Base-by-base conservation (phyloP, 2,329 filamentous ascomycete species). In the Claviceps pusilla region DNA sequence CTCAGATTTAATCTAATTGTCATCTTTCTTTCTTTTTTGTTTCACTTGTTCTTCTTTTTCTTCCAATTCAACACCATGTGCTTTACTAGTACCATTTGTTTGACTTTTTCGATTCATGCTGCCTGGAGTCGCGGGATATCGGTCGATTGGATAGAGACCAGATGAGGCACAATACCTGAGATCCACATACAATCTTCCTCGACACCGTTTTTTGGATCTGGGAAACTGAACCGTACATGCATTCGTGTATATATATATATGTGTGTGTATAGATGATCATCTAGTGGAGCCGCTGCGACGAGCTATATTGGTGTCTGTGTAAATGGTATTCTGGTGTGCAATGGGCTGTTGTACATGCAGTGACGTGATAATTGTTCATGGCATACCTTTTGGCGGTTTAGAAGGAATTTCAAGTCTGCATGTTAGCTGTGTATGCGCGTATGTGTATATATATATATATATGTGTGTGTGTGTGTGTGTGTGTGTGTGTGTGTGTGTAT, bases 111-210 rank as follows among this genome's bases (percentile, higher is more conserved):
- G 48, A 39, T 54, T 48, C 35, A 46, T 42, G 35, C 19, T 53
- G 41, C 47, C 41, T 41, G 55, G 55, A 48, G 52, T 56, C 37
- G 42, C 35, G 41, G 51, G 16, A 31, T 28, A 47, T 47, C 16
- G 45, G 41, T 31, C n/a, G 28, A 50, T 16, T 24, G 50, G 41
- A 52, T 39, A 48, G 37, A 50, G 28, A 52, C 39, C 35, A 47
- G 12, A n/a, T 16, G 7, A 41, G 50, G 24, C 39, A 50, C 29
- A 2, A 24, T 2, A 24, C 24, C 24, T 24, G n/a, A 12, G 19
- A 42, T 35, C 31, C 10, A 48, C 16, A 29, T 49, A 12, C 14
- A 19, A 42, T 28, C n/a, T 53, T 49, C 28, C 29, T 41, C 42
- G 24, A 31, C 16, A 43, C n/a, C 12, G 16, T 16, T 46, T 47